Base-by-base conservation (phyloP, 768 basidiomycete species). In the Tulasnella sp. region DNA sequence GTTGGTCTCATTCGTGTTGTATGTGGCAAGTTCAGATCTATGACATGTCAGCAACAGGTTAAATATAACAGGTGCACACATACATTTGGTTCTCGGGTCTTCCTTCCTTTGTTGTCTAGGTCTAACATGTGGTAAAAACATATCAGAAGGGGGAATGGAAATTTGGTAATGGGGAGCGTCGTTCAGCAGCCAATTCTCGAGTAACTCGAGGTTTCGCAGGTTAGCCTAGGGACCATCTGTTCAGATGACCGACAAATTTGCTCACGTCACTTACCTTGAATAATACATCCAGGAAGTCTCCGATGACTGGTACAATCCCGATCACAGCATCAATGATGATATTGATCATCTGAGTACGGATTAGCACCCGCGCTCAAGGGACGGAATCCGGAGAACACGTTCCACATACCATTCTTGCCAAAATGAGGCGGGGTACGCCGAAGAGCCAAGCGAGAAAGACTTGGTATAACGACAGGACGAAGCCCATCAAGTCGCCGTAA, bases 111-210 rank as follows among this genome's bases (percentile, higher is more conserved):
- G 46, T 19, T 3, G 34, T 43, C 21, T 57, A 36, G 4, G 12
- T n/a, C n/a, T 46, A 45, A 57, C 31, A 34, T 29, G 23, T 4
- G 60, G 56, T n/a, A 61, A 25, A 17, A 61, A 61, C 27, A 49
- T 6, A 19, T 58, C 42, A 21, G 55, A 57, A 12, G 61, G 61
- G 3, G 42, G 31, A 15, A 61, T 19, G 19, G 51, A 45, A 37
- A 61, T 59, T 19, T 37, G 58, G 19, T 48, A 61, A 41, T 59
- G 32, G 7, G 32, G 25, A 9, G 61, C 61, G 14, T 61, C 59
- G 4, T 55, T 50, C 9, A 61, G 27, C 32, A 61, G 50, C 61
- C 61, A 61, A 7, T 50, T 41, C 51, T 61, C 61, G 36, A 61
- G 51, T 31, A 61, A 41, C 9, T 36, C 53, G 21, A 61, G 45